A percentile compares a stretch with the other conserved stretches of the same genome.
Conservation (phyloP, 805 yeast genomes). For the Yamadazyma sp. region DNA sequence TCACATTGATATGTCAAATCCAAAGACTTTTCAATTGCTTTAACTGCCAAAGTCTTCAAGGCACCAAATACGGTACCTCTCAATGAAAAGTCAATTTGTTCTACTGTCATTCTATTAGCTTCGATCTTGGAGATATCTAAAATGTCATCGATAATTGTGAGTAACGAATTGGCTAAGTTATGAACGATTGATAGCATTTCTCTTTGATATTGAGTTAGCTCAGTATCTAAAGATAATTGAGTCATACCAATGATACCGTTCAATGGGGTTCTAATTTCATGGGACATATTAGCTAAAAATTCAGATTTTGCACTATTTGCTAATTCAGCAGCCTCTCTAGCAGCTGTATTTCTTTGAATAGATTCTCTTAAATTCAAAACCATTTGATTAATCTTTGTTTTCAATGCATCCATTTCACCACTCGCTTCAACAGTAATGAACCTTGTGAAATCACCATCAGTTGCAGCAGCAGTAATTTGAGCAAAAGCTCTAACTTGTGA, state of each 20-base stretch:
- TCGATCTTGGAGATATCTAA: constrained; percentile 91
- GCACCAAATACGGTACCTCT: constrained; percentile 91
- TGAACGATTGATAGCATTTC: constrained; percentile 90
- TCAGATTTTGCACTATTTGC: constrained; percentile 89
- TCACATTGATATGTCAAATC: constrained; percentile 80
- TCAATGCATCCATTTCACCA: constrained; percentile 82
- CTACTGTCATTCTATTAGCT: constrained; percentile 91
- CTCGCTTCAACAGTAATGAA: constrained; percentile 88
- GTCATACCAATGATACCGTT: constrained; percentile 94
- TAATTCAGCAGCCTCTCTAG: constrained; percentile 90
- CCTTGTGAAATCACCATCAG: constrained; percentile 89
- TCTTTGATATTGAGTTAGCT: constrained; percentile 84
- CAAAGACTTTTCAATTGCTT: constrained; percentile 81
- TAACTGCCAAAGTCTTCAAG: constrained; percentile 81
- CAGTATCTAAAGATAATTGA: constrained; percentile 83
- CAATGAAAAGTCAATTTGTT: constrained; percentile 79
- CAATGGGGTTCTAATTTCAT: constrained; percentile 86
- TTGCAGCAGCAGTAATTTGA: constrained; percentile 90
- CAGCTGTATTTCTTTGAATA: constrained; percentile 87
- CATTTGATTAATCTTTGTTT: constrained; percentile 72
- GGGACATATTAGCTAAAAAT: constrained; percentile 72
- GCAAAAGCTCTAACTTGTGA: constrained; percentile 93
- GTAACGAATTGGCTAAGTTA: constrained; percentile 78
- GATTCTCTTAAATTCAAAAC: constrained; percentile 84
- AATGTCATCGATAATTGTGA: constrained; percentile 86